Percentiles rank a stretch among this genome's conserved stretches.
These are phyloP conservation scores for Hypoxylon sp. DNA, from an alignment of 2,329 filamentous ascomycete species.

Conservation along the genomic window DNA sequence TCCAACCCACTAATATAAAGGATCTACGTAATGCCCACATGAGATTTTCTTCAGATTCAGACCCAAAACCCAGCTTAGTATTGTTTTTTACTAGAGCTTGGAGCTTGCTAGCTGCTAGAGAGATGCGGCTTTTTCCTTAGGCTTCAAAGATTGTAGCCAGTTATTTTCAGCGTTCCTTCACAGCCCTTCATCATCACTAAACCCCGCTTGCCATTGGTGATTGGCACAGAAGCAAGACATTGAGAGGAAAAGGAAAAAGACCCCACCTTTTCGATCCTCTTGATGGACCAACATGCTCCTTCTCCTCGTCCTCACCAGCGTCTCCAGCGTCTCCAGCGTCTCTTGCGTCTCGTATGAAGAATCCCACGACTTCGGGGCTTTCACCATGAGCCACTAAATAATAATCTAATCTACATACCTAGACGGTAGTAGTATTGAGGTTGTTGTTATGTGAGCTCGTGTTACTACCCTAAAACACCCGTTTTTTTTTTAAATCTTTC, in stretches of 20 bases:
- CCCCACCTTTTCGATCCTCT: constrained; percentile 45
- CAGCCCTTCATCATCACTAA: constrained; percentile 31
- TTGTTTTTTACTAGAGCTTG: constrained; percentile 10
- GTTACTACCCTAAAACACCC: constrained; percentile 14
- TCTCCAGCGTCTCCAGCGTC: constrained; percentile 13
- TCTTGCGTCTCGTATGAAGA: constrained; percentile 31
- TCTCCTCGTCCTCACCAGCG: constrained; percentile 23
- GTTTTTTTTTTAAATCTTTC: background rate
- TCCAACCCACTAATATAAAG: constrained; percentile 37
- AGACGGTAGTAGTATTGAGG: constrained; percentile 14
- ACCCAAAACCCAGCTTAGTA: constrained; percentile 21
- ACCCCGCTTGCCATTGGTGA: constrained; percentile 39
- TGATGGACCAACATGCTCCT: constrained; percentile 38
- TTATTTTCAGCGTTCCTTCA: constrained; percentile 28
- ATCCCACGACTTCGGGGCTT: constrained; percentile 32
- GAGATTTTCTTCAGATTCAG: constrained; percentile 36
- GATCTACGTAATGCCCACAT: constrained; percentile 43
- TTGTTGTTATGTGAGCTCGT: constrained; percentile 21
- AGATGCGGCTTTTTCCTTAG: constrained; percentile 37
- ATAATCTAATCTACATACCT: background rate
- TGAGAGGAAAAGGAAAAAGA: constrained; percentile 31
- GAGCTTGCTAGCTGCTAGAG: constrained; percentile 13
- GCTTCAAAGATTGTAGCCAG: constrained; percentile 31
- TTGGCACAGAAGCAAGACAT: constrained; percentile 42
- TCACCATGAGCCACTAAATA: constrained; percentile 32